Conservation (phyloP, 441 rosid genomes). For the Sinapis alba region DNA sequence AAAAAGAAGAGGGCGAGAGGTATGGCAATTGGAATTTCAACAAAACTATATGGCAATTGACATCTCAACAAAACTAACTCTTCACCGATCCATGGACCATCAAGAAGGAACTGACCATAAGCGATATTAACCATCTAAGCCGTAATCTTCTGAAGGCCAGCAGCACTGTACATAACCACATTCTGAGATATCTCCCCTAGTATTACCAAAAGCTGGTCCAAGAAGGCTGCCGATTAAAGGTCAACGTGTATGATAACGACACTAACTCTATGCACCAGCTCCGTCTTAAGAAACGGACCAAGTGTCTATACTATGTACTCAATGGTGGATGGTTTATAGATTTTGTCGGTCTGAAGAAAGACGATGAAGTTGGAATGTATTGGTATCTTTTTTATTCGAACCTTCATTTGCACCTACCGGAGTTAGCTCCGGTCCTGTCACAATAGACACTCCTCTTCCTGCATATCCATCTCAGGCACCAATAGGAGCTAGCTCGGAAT, state of each 20-base stretch:
- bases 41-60: too few relatives aligned
- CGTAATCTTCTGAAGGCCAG: conserved; percentile 19
- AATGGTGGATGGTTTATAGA: conserved; percentile 7
- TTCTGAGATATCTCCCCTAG: neutral
- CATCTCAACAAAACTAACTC: conserved; percentile 19
- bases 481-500: neutral
- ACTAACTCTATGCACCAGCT: neutral
- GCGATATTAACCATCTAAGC: conserved; percentile 8
- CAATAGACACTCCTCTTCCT: neutral
- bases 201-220: neutral
- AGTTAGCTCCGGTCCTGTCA: neutral
- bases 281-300: neutral
- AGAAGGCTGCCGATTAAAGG: neutral
- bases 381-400: conserved; percentile 15
- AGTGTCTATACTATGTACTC: neutral
- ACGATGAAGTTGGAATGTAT: conserved; percentile 18
- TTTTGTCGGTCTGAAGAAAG: conserved; percentile 8
- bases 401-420: neutral
- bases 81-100: conserved; percentile 26
- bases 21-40: neutral
- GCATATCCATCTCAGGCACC: neutral
- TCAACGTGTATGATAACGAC: conserved; percentile 25
- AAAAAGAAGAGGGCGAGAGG: conserved; percentile 10
- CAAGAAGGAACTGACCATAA: conserved; percentile 4
- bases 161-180: neutral